Evolutionary conservation across 192 early-diverging fungal genomes (phyloP), one percentile per base, ranked within the genome.

Genomic region (Lobosporangium transversale): DNA sequence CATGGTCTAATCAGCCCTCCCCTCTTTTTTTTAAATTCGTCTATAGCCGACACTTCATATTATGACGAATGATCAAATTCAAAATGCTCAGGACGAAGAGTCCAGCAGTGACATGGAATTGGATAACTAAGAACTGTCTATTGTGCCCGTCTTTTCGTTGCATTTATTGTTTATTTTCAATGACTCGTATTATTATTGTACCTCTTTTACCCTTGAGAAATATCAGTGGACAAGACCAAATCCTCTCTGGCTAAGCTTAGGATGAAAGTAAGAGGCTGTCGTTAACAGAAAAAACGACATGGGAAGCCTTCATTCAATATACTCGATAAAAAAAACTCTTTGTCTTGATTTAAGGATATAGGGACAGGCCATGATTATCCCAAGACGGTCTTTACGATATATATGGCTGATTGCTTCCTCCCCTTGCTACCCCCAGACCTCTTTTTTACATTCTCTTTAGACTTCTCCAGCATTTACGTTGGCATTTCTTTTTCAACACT

Each of bases 101-200:
- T 55, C 52, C 23, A 33, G 31, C 21, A 53, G 40, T 35, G 44
- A 47, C 37, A 47, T 65, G 52, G 62, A 65, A 1, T 32, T 65
- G 62, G 53, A 65, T 65, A 53, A 65, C 32, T 65, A 54, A 43
- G 47, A 29, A 18, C 52, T 21, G 14, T 40, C 24, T 61, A 4
- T 36, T 61, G 48, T 61, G 40, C 45, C 7, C 50, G 7, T 6
- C 45, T 5, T n/a, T 33, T 33, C n/a, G 21, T 33, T 50, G 33
- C 50, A 23, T 14, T 18, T 21, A 24, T 31, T 24, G 9, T 20
- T 36, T 61, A 18, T 20, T 30, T 53, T 23, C 7, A 7, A 21
- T n/a, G n/a, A 15, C n/a, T n/a, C 32, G 51, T 31, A 53, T 8
- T 18, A 18, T 31, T 29, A 15, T 29, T 31, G 51, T 53, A 31